Base-by-base conservation (phyloP, 768 basidiomycete genomes). In the Leccinellum rugosiceps region DNA sequence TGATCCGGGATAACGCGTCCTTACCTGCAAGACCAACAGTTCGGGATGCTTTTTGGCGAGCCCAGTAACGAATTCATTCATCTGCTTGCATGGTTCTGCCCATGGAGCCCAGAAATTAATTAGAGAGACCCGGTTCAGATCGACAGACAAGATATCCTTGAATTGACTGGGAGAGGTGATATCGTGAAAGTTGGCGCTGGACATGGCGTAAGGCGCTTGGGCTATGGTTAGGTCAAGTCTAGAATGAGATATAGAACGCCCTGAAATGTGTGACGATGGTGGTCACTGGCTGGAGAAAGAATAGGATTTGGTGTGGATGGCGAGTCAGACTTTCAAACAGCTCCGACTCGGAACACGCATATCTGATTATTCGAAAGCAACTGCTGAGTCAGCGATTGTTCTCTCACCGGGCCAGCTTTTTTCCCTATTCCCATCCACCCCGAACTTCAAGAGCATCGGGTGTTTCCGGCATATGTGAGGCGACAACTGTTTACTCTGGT, bases 31-130 rank as follows among this genome's bases (percentile, higher is more conserved):
- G 58, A 92, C 88, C 23, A 98, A 77, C 2, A 90, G 72, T 3
- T 76, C 63, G 0, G 84, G 77, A 66, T 92, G 81, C 68, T 90
- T 88, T 60, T 80, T 83, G 2, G 94, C 83, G 46, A 96, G 78
- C 65, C 90, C 88, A 9, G 66, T 58, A 17, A 90, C 83, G 31
- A 94, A 83, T 45, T 85, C 77, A 75, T 94, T 94, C 88, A 97
- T 96, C 65, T 87, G 81, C 64, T 80, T 80, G 78, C 95, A 98
- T 41, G 94, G 94, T 59, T 84, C 89, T 0, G 94, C 97, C 92
- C 93, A 90, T 73, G 84, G 77, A 44, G 95, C 92, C 90, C 94
- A 95, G 72, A 98, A 99, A 75, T 90, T 92, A 68, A 97, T 85
- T 35, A 96, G 77, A 4, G 94, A 94, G 23, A 96, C 81, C 21